Conservation (phyloP, 1,139 yeast genomes). For the Debaryomycetaceae sp. region DNA sequence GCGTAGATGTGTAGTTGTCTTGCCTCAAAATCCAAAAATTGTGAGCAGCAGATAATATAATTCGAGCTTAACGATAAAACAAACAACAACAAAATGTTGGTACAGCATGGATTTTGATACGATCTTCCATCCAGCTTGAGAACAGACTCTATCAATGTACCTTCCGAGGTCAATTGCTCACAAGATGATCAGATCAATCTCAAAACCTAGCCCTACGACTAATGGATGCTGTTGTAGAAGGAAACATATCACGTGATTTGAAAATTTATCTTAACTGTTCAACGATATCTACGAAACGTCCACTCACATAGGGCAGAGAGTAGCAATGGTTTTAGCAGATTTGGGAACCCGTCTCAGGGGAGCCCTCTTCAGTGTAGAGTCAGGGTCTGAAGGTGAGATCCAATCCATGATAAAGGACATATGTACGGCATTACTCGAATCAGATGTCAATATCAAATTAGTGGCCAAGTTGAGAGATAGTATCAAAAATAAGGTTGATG, state of each 20-base stretch:
- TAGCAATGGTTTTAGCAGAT: conserved; percentile 86
- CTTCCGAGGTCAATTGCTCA: no score
- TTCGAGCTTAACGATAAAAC: no score
- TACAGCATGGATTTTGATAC: no score
- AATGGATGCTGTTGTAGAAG: background rate
- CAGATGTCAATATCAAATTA: conserved; percentile 85
- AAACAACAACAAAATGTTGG: no score
- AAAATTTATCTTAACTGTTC: background rate
- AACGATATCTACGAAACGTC: background rate
- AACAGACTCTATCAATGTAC: no score
- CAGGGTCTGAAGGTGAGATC: conserved; percentile 35
- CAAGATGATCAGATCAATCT: background rate
- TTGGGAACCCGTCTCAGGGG: conserved; percentile 82
- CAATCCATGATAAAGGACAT: conserved; percentile 74
- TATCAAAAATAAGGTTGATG: conserved; percentile 51
- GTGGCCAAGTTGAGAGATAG: conserved; percentile 77
- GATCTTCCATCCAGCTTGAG: no score
- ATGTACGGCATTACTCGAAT: conserved; percentile 83
- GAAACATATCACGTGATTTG: background rate
- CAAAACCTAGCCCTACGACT: background rate
- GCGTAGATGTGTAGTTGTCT: no score
- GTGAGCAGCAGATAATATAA: no score
- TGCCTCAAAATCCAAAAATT: no score
- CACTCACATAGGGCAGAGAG: background rate
- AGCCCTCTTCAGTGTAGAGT: conserved; percentile 60